Evolutionary conservation across 2,329 filamentous ascomycete genomes (phyloP).

Genomic region (Botryotinia calthae): DNA sequence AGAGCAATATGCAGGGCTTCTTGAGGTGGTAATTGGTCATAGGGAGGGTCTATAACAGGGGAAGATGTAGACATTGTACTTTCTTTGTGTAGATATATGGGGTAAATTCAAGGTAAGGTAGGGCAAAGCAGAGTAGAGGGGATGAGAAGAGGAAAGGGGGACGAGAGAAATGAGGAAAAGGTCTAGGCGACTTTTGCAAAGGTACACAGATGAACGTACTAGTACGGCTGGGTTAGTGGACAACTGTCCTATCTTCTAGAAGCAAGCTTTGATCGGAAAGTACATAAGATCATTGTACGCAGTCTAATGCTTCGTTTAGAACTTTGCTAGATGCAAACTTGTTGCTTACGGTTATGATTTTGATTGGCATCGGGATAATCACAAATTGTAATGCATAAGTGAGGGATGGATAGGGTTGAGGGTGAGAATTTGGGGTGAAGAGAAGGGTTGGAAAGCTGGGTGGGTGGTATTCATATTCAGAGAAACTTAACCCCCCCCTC

Average conservation of each 20-base stretch:
- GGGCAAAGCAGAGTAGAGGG: not conserved
- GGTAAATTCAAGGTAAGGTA: not conserved
- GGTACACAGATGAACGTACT: not conserved
- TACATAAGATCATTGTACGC: not conserved
- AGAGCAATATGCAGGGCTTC: not conserved
- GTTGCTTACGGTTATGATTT: not conserved
- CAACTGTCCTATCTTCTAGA: not conserved
- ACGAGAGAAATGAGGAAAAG: too few relatives aligned
- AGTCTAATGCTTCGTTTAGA: not conserved
- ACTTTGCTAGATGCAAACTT: accelerated
- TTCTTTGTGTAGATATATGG: not conserved
- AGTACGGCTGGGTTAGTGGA: too few relatives aligned
- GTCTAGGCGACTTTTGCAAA: not conserved
- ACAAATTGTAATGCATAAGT: not conserved
- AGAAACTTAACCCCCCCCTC: too few relatives aligned
- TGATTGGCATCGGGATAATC: not conserved
- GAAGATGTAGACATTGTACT: too few relatives aligned
- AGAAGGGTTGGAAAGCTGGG: not conserved
- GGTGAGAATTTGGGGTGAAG: not conserved
- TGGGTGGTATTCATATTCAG: not conserved
- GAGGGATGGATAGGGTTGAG: not conserved
- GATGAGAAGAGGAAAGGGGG: not conserved
- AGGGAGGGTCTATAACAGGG: too few relatives aligned
- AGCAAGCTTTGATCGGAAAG: not conserved
- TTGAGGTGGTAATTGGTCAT: not conserved